Evolutionary conservation across 1,284 basidiomycete genomes (phyloP), one percentile per base, ranked within the genome.

Genomic region (Ustilago bromivora): DNA sequence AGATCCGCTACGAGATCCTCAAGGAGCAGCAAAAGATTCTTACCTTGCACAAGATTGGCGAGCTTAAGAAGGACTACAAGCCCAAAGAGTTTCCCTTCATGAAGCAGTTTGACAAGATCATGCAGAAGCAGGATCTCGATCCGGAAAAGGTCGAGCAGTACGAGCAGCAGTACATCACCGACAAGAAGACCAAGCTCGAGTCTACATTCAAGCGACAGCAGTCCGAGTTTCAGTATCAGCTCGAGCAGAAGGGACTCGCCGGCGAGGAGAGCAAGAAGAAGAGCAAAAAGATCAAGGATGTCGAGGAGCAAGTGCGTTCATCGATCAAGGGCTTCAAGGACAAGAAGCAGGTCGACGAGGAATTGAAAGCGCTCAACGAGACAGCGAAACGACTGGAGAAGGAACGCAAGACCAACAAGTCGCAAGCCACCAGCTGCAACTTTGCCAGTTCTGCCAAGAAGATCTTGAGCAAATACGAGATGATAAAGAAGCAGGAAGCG

Each of bases 121-220:
- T 93, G 10, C 91, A 92, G 66, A 95, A 98, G 87, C 96, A 94
- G 2, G 95, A 98, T 84, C 86, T 99, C 52, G 96, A 98, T 71
- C 94, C 96, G 32, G 95, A 97, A 7, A 96, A 92, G 88, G 91
- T 98, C 71, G 91, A 88, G 57, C 89, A 90, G 76, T 91, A 96
- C 84, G 97, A 99, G 87, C 92, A 93, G 40, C 88, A 90, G 15
- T 84, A 92, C 80, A 84, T 86, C 55, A 49, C 66, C 13, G 81
- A 80, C 57, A 86, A 87, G 61, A 92, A 92, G 85, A 90, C 90
- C 65, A 94, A 93, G 83, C 93, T 96, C 71, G 88, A 94, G 7
- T 81, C 84, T 23, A 82, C 84, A n/a, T 87, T 87, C 57, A 95
- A 98, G 85, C 93, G 83, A 7, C 75, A 81, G 35, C 76, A 84